Conservation (phyloP, 1,284 basidiomycete species). For the Vanrija sp. region DNA sequence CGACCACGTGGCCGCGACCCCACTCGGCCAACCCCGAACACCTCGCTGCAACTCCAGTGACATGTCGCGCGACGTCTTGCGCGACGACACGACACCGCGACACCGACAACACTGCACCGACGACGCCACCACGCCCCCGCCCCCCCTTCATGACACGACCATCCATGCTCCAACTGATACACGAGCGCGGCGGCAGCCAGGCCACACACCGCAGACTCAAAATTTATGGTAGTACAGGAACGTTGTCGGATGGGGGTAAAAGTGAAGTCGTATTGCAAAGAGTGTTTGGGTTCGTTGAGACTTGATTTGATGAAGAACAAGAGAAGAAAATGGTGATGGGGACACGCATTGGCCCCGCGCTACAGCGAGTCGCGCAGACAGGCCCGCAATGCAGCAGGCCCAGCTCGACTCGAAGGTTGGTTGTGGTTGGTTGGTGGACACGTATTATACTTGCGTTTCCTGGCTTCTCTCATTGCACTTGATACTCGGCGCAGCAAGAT, state of each 20-base stretch:
- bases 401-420: too few relatives aligned
- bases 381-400: too few relatives aligned
- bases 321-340: neutral
- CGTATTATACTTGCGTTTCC: slow-evolving; percentile 11
- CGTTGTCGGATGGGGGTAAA: neutral
- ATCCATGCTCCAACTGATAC: slow-evolving; percentile 13
- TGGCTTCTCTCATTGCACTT: neutral
- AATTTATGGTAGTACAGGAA: slow-evolving; percentile 6
- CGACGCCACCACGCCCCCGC: too few relatives aligned
- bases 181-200: neutral
- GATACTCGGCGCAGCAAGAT: neutral
- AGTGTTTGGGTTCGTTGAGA: neutral
- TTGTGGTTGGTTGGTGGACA: too few relatives aligned
- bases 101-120: too few relatives aligned
- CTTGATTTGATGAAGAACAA: neutral
- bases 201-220: neutral
- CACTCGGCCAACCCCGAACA: too few relatives aligned
- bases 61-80: too few relatives aligned
- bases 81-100: too few relatives aligned
- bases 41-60: too few relatives aligned
- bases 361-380: too few relatives aligned
- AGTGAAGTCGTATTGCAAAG: neutral
- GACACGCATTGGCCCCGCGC: neutral
- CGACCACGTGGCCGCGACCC: neutral
- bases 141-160: neutral